Evolutionary conservation across 331 rosid genomes (phyloP).

Genomic region (Erythrophleum ivorense): DNA sequence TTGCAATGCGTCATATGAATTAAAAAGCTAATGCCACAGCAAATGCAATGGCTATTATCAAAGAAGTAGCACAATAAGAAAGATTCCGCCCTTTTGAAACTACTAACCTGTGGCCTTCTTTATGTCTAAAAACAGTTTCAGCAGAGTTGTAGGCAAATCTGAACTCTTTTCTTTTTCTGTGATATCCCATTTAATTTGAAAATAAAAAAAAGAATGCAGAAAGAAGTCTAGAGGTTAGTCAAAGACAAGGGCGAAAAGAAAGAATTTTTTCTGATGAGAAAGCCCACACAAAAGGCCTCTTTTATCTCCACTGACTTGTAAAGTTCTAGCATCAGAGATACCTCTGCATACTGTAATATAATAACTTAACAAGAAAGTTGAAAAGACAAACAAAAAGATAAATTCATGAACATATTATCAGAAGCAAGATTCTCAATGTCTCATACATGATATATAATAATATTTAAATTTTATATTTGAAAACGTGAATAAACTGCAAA

Average conservation of each 20-base stretch:
- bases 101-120: not conserved
- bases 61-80: not conserved
- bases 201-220: not conserved
- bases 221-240: not conserved
- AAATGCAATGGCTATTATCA: not conserved
- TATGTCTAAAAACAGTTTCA: not conserved
- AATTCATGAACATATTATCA: not conserved
- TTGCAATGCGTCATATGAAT: not conserved
- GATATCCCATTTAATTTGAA: too few species aligned
- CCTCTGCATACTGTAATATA: not conserved
- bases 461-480: not conserved
- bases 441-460: not conserved
- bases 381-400: conserved; percentile 1
- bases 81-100: not conserved
- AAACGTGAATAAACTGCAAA: not conserved
- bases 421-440: not conserved
- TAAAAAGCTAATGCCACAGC: not conserved
- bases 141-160: not conserved
- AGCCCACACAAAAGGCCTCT: not conserved
- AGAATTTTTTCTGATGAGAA: not conserved
- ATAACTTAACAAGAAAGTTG: not conserved
- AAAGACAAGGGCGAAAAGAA: not conserved
- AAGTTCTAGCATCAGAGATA: not conserved
- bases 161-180: not conserved
- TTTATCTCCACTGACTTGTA: not conserved